Evolutionary conservation across 2,329 filamentous ascomycete genomes (phyloP), one percentile per base, ranked within the genome.

Genomic region (Tolypocladium cylindrosporum): DNA sequence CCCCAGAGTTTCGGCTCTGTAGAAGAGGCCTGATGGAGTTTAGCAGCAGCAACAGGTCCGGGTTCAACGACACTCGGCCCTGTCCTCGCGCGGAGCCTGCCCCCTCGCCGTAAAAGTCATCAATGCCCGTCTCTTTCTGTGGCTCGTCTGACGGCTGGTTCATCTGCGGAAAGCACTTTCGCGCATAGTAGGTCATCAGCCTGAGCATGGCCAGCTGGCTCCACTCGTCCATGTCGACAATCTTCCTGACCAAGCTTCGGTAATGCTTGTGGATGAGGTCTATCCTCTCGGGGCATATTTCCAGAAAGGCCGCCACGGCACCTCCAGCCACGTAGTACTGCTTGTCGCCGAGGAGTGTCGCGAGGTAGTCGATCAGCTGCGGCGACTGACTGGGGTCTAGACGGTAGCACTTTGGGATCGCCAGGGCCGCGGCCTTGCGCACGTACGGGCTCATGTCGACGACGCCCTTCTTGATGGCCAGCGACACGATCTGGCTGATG

Each of bases 141-240:
- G 69, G 58, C 57, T 75, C 64, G 77, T 85, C 58, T 48, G 78
- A 84, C 2, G 81, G 74, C 63, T 79, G 85, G 10, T 78, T 88
- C 68, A 82, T 81, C 57, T 81, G 79, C 0, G 94, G 92, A 65
- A 99, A 99, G 71, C 91, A 97, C 68, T 84, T 89, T 57, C 94
- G 84, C 2, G 90, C 86, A 71, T 99, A 99, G 27, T 86, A 77
- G 1, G 89, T 87, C 84, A 97, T 87, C 62, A 99, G 77, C 43
- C 86, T 83, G 64, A 99, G 69, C 3, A 89, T 89, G 2, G 91
- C 88, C 57, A 97, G 73, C 74, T 99, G 94, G 48, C 91, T 89
- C 94, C 94, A 99, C 74, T 99, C 94, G 68, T 99, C 94, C 94
- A 99, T 99, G 69, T 99, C 94, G 31, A 97, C 91, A 56, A 97